phyloP scores from a whole-genome alignment of 768 basidiomycete genomes.

The Saitozyma podzolica region DNA sequence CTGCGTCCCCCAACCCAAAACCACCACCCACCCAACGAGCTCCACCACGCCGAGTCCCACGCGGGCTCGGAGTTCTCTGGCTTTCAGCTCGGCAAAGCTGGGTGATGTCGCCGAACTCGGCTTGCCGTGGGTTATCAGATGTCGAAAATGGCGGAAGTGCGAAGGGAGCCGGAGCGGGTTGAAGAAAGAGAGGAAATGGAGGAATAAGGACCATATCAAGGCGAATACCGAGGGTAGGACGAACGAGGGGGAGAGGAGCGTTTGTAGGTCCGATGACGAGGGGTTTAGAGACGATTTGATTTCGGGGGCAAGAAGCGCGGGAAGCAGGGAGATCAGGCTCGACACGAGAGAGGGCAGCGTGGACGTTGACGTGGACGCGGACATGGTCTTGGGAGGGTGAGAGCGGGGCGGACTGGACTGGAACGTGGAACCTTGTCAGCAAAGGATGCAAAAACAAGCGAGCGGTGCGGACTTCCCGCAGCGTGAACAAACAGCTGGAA shows the following conservation, averaged over 20 bases:
- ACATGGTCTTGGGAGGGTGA: background rate
- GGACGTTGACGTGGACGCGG: background rate
- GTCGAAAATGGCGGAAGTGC: background rate
- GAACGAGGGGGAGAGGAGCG: too few species aligned
- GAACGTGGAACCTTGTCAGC: background rate
- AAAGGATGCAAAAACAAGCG: background rate
- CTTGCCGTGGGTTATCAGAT: background rate
- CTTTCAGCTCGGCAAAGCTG: background rate
- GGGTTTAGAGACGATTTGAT: too few species aligned
- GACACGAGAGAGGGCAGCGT: background rate
- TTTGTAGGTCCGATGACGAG: too few species aligned
- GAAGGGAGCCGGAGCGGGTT: background rate
- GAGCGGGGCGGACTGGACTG: background rate
- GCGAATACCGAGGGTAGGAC: too few species aligned
- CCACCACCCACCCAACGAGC: conserved; percentile 4
- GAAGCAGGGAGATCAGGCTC: too few species aligned
- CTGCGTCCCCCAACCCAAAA: background rate
- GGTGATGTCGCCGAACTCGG: background rate
- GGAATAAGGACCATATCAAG: too few species aligned
- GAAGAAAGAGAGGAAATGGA: background rate
- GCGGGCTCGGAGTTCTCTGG: conserved; percentile 1
- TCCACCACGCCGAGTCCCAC: conserved; percentile 15
- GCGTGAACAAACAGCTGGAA: background rate
- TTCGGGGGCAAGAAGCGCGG: too few species aligned
- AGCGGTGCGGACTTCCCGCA: background rate